Conservation (phyloP, 2,329 filamentous ascomycete genomes). For the Penicillium janthinellum region DNA sequence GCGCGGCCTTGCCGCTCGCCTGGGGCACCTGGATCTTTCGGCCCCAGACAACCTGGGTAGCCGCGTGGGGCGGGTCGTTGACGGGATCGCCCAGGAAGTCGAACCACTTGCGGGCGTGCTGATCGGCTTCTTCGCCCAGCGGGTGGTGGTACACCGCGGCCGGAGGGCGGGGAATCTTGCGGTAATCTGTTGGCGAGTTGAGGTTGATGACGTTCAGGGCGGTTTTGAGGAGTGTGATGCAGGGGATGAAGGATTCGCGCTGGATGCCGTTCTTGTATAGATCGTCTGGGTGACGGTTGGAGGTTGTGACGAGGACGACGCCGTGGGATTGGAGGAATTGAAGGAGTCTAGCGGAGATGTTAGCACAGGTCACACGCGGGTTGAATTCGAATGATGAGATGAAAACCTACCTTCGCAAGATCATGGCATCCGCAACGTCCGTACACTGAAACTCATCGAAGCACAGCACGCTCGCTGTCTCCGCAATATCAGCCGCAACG, state of each 20-base stretch:
- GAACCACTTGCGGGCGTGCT: constrained; percentile 94
- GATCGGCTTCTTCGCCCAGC: constrained; percentile 72
- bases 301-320: constrained; percentile 94
- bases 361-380: neutral
- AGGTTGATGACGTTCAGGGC: constrained; percentile 89
- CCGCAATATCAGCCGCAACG: constrained; percentile 91
- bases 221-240: constrained; percentile 86
- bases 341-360: constrained; percentile 59
- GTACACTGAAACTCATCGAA: constrained; percentile 99
- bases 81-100: constrained; percentile 85
- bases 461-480: constrained; percentile 81
- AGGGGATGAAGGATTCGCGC: constrained; percentile 90
- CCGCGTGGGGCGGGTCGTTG: constrained; percentile 71
- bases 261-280: constrained; percentile 98
- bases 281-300: constrained; percentile 93
- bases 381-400: neutral
- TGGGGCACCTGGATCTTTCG: constrained; percentile 83
- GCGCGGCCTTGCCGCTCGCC: constrained; percentile 83
- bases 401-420: constrained; percentile 68
- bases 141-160: constrained; percentile 93
- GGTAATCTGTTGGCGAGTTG: constrained; percentile 93
- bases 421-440: constrained; percentile 98
- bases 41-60: constrained; percentile 87
- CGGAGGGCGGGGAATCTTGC: constrained; percentile 90
- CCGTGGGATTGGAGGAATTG: constrained; percentile 93